These are phyloP conservation scores for Ophiostoma pallidulum DNA, from an alignment of 2,329 filamentous ascomycete genomes.

Conservation along the genomic window DNA sequence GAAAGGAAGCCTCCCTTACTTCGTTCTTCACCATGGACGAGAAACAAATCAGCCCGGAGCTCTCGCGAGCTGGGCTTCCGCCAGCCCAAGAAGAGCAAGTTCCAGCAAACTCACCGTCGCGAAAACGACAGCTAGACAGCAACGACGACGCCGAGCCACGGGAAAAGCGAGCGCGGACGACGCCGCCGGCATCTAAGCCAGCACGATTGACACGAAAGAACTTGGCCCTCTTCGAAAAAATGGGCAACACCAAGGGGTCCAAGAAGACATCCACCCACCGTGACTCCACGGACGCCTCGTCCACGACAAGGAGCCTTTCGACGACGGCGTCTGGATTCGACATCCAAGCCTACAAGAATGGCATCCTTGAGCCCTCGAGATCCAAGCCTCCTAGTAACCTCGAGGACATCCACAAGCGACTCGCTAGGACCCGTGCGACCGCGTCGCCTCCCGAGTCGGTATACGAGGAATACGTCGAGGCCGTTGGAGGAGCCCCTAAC, in stretches of 20 bases:
- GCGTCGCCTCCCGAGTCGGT: constrained; percentile 14
- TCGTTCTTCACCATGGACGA: too few species aligned
- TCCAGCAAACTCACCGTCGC: too few species aligned
- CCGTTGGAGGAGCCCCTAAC: constrained; percentile 8
- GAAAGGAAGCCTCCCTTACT: too few species aligned
- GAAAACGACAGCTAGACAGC: not conserved
- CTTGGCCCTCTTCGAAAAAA: constrained; percentile 7
- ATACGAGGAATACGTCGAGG: constrained; percentile 12
- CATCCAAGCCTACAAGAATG: constrained; percentile 13
- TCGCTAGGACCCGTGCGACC: constrained; percentile 6
- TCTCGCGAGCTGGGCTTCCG: too few species aligned
- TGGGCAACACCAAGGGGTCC: constrained; percentile 1
- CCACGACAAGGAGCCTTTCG: constrained; percentile 2
- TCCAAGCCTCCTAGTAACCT: constrained; percentile 18
- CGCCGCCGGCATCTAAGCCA: not conserved
- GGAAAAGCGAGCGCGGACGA: not conserved
- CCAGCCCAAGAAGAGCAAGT: too few species aligned
- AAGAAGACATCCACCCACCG: too few species aligned
- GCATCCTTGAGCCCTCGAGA: constrained; percentile 9
- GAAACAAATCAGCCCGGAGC: too few species aligned
- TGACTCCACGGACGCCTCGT: not conserved
- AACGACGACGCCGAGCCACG: not conserved
- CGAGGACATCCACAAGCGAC: constrained; percentile 11
- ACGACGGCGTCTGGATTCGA: constrained; percentile 12
- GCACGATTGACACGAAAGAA: constrained; percentile 10